Evolutionary conservation across 202 grass and related monocot genomes (phyloP), one percentile per base, ranked within the genome.

Genomic region (Schoenoplectus tabernaemontani): DNA sequence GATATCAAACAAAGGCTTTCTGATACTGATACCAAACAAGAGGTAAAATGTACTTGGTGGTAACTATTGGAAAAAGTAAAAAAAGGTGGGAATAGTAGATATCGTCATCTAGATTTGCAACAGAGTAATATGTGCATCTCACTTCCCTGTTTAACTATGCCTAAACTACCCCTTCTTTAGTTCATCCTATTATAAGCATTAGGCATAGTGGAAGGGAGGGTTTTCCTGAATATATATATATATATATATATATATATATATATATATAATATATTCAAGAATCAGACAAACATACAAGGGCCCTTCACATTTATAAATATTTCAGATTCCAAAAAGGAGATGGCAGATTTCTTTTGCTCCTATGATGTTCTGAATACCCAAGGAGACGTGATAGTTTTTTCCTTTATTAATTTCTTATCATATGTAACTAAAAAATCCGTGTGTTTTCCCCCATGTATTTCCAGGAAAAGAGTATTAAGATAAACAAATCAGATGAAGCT

Each of bases 1-100:
- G 91, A 93, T 73, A 93, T 90, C 78, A 93, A 93, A 38, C 91
- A 93, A 77, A 93, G 91, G 85, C 84, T 93, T 59, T 81, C 88
- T 9, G 91, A 93, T 62, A 65, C 81, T 12, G 91, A 93, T 88
- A 77, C 91, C 5, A 93, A 86, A 82, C 81, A 84, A 59, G 88
- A 90, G 81, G 90, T 93, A 77, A 77, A 51, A 74, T 56, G 6
- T 56, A 51, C 48, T 51, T n/a, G n/a, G 0, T 51, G 48, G 48
- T 51, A 16, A 17, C 2, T 3, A 4, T 51, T 16, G 9, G 9
- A 50, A 50, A 2, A 50, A 15, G 11, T 16, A 13, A 13, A 13
- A 13, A 11, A 11, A 1, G 11, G 2, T 71, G 22, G 9, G 20
- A 39, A 39, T 37, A 5, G 9, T 61, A 61, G 10, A 22, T 13